Evolutionary conservation across 2,329 filamentous ascomycete species (phyloP).

Genomic region (Exophiala calicioides): DNA sequence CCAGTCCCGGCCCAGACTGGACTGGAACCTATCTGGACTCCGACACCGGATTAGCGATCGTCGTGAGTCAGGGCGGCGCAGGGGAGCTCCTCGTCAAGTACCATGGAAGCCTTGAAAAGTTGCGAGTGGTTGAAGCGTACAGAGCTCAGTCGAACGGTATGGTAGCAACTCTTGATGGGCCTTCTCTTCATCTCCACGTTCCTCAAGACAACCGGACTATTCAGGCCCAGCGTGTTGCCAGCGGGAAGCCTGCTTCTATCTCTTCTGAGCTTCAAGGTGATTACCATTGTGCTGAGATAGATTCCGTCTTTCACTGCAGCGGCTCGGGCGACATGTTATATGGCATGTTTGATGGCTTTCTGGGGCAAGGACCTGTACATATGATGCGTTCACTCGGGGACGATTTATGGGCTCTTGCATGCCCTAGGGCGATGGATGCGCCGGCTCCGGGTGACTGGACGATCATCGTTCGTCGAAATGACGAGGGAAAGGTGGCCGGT

Average conservation of each 20-base stretch:
- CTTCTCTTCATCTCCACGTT: constrained; percentile 34
- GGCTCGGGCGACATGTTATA: constrained; percentile 44
- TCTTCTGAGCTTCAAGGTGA: constrained; percentile 31
- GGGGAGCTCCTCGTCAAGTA: constrained; percentile 39
- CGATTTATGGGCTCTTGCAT: constrained; percentile 43
- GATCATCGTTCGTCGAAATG: constrained; percentile 38
- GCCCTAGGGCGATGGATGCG: constrained; percentile 45
- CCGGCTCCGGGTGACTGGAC: constrained; percentile 49
- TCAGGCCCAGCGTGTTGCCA: constrained; percentile 27
- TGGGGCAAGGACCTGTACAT: constrained; percentile 43
- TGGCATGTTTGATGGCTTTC: constrained; percentile 45
- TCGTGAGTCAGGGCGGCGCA: constrained; percentile 1
- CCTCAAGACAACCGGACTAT: constrained; percentile 36
- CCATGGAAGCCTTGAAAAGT: constrained; percentile 28
- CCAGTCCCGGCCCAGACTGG: constrained; percentile 34
- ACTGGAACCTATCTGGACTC: constrained; percentile 42
- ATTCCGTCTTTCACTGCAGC: constrained; percentile 40
- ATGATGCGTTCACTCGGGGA: constrained; percentile 42
- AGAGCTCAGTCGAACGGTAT: constrained; percentile 30
- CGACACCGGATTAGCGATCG: constrained; percentile 4
- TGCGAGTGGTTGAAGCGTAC: constrained; percentile 25
- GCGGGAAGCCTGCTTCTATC: constrained; percentile 16
- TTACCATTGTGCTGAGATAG: constrained; percentile 41
- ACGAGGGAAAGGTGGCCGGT: constrained; percentile 29
- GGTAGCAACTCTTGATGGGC: constrained; percentile 35